Percentiles rank a stretch among this genome's conserved stretches.
phyloP scores from a whole-genome alignment of 805 yeast species.

The Candida rishiriensis region DNA sequence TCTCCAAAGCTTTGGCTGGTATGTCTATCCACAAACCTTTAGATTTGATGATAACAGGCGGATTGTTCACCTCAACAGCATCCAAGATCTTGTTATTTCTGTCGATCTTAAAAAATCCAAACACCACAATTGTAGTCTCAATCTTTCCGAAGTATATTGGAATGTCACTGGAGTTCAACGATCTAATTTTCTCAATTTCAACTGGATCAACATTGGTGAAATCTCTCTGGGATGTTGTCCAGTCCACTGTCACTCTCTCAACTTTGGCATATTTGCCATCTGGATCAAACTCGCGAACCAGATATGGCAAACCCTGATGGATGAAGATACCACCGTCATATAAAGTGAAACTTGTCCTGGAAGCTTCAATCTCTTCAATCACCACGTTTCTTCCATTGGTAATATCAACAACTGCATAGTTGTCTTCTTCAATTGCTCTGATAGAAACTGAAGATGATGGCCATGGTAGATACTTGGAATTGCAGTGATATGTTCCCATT shows the following conservation, averaged over 20 bases:
- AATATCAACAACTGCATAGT: conserved; percentile 84
- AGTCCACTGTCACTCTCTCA: conserved; percentile 84
- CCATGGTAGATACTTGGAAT: conserved; percentile 67
- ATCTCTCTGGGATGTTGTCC: conserved; percentile 91
- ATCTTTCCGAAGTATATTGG: conserved; percentile 78
- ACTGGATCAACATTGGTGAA: conserved; percentile 89
- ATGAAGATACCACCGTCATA: conserved; percentile 91
- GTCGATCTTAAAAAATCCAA: conserved; percentile 90
- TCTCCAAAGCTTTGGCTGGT: conserved; percentile 57
- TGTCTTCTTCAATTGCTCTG: conserved; percentile 77
- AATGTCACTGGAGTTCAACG: conserved; percentile 43
- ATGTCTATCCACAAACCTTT: conserved; percentile 93
- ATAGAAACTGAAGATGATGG: conserved; percentile 74
- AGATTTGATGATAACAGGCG: conserved; percentile 65
- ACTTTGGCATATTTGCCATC: conserved; percentile 82
- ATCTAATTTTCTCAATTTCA: conserved; percentile 60
- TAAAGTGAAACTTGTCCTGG: conserved; percentile 82
- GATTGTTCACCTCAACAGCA: conserved; percentile 87
- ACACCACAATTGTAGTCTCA: conserved; percentile 68
- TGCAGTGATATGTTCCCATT: conserved; percentile 48
- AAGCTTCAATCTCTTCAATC: conserved; percentile 85
- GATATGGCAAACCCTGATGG: conserved; percentile 89
- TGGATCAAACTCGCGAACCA: conserved; percentile 78
- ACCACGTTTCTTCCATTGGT: conserved; percentile 73
- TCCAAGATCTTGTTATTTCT: conserved; percentile 76